Base-by-base conservation (phyloP, 2,329 filamentous ascomycete genomes). In the Calonectria pauciramosa region DNA sequence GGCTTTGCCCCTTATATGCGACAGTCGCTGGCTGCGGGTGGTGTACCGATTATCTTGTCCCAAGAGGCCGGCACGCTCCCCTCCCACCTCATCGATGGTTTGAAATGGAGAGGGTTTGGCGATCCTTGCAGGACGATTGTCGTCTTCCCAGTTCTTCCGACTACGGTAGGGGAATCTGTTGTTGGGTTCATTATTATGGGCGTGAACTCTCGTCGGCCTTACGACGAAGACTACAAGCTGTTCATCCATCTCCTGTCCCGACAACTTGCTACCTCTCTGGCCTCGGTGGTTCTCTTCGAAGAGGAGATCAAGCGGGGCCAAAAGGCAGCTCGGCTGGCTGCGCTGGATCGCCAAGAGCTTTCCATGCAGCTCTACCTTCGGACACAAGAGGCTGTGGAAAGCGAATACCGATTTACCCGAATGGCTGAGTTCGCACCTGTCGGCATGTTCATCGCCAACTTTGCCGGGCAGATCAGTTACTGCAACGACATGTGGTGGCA, bases 401-500 rank as follows among this genome's bases (percentile, higher is more conserved):
- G 92, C 82, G 95, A 97, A 82, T 93, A 94, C 38, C 93, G 93
- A 72, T 97, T 97, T 82, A 95, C 94, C 0, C 90, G 94, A 56
- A 96, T 97, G 94, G 94, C 95, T 3, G 94, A 96, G 81, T 95
- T 95, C 76, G 94, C 94, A 0, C 95, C 95, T 0, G 94, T 96
- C 1, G 95, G 95, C 34, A 93, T 97, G 86, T 96, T 96, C 82
- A 96, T 97, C 78, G 94, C 94, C n/a, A 91, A 95, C 80, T 89
- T 91, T 0, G 84, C 88, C 51, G 95, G 95, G 4, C 87, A 90
- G 30, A 94, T 97, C 79, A 94, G 90, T 13, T 97, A 95, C 82
- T 94, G 93, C 82, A 97, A 97, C 82, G 94, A 96, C 76, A 94
- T 94, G 82, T 97, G 91, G 91, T 92, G 89, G 90, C 88, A 91